Evolutionary conservation across 73 alveolate genomes (phyloP).

Genomic region (Paramecium primaurelia): DNA sequence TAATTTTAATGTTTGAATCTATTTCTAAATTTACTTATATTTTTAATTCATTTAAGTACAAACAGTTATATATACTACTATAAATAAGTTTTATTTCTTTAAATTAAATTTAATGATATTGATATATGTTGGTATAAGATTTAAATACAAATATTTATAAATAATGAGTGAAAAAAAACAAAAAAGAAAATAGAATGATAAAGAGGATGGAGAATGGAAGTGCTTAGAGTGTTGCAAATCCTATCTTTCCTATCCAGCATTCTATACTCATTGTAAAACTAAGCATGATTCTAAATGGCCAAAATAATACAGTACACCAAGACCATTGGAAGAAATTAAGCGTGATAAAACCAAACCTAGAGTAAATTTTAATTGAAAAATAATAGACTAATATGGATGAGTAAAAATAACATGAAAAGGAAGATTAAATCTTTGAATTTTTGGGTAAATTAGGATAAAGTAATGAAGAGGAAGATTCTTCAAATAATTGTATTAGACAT

Average conservation of each 20-base stretch:
- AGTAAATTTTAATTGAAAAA: neutral
- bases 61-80: too few species aligned
- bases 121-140: neutral
- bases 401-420: slow-evolving; percentile 34
- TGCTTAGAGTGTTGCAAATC: slow-evolving; percentile 65
- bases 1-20: too few species aligned
- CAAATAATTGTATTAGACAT: slow-evolving; percentile 37
- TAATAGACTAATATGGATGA: slow-evolving; percentile 39
- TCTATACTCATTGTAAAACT: slow-evolving; percentile 93
- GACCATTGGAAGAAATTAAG: slow-evolving; percentile 42
- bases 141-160: neutral
- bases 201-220: slow-evolving; percentile 56
- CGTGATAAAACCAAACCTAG: slow-evolving; percentile 38
- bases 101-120: neutral
- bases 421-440: slow-evolving; percentile 40
- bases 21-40: too few species aligned
- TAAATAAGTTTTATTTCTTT: neutral
- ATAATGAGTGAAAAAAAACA: slow-evolving; percentile 25
- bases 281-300: slow-evolving; percentile 80
- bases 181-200: neutral
- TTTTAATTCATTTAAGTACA: too few species aligned
- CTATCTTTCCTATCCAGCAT: slow-evolving; percentile 94
- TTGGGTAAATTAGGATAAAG: slow-evolving; percentile 36
- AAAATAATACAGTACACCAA: slow-evolving; percentile 3
- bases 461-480: slow-evolving; percentile 39